These are phyloP conservation scores for Margaritispora aquatica DNA, from an alignment of 495 filamentous ascomycete species.

Conservation along the genomic window DNA sequence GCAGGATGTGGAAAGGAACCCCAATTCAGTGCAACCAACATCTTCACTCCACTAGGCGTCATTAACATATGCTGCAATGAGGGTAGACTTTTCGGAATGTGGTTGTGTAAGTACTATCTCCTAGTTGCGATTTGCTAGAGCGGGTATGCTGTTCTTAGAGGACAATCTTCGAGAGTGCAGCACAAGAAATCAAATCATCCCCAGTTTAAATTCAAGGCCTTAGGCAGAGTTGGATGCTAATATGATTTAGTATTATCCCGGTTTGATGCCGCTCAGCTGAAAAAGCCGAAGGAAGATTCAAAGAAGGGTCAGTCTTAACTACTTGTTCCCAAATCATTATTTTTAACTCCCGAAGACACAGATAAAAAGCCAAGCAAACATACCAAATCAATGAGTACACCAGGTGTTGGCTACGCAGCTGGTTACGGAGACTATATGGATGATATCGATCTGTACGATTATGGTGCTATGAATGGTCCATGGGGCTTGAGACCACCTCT, in stretches of 20 bases:
- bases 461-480: not conserved
- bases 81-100: constrained; percentile 7
- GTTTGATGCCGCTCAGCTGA: constrained; percentile 7
- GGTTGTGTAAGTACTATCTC: no score
- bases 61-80: constrained; percentile 8
- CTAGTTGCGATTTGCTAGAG: no score
- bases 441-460: not conserved
- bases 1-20: constrained; percentile 8
- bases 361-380: not conserved
- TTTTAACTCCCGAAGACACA: not conserved
- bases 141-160: no score
- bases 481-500: not conserved
- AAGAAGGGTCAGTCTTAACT: not conserved
- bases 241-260: no score
- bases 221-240: no score
- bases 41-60: constrained; percentile 12
- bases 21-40: not conserved
- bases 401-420: constrained; percentile 2
- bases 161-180: no score
- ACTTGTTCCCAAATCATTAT: not conserved
- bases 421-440: constrained; percentile 1
- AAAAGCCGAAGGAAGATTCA: not conserved
- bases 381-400: not conserved
- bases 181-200: no score
- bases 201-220: no score